Percentiles rank a stretch among this genome's conserved stretches.
These are phyloP conservation scores for Oenanthe javanica DNA, from an alignment of 140 eudicot genomes.

Conservation along the genomic window DNA sequence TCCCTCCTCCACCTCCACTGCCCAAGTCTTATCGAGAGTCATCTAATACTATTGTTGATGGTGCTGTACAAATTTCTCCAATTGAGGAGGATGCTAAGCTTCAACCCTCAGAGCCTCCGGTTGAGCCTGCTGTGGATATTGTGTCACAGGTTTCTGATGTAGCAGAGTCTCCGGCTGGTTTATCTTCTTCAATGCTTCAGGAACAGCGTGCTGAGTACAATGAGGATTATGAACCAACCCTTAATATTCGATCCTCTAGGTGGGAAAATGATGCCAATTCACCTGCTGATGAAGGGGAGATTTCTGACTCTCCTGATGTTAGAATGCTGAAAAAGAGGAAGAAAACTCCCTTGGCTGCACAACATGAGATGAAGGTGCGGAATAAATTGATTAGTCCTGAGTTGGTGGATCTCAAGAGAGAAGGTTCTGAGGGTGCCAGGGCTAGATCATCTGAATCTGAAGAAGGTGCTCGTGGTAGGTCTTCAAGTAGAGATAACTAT, in stretches of 20 bases:
- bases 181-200: conserved; percentile 25
- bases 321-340: conserved; percentile 20
- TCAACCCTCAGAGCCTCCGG: conserved; percentile 22
- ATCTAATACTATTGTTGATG: conserved; percentile 27
- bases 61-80: conserved; percentile 15
- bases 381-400: conserved; percentile 56
- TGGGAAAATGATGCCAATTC: conserved; percentile 81
- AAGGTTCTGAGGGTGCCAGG: conserved; percentile 35
- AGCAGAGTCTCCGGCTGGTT: conserved; percentile 27
- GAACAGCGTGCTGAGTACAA: conserved; percentile 21
- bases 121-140: conserved; percentile 30
- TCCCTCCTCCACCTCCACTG: conserved; percentile 42
- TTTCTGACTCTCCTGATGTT: conserved; percentile 36
- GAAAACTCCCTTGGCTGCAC: conserved; percentile 21
- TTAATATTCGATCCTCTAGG: conserved; percentile 62
- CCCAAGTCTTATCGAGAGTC: conserved; percentile 38
- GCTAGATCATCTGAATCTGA: conserved; percentile 47
- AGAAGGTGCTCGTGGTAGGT: conserved; percentile 31
- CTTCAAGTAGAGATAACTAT: conserved; percentile 21
- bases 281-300: conserved; percentile 65
- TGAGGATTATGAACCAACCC: conserved; percentile 34
- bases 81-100: conserved; percentile 19
- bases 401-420: conserved; percentile 40
- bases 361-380: conserved; percentile 34
- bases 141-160: conserved; percentile 26